Evolutionary conservation across 1,139 yeast genomes (phyloP).

Genomic region (Keqinozyma sinolaborantium): DNA sequence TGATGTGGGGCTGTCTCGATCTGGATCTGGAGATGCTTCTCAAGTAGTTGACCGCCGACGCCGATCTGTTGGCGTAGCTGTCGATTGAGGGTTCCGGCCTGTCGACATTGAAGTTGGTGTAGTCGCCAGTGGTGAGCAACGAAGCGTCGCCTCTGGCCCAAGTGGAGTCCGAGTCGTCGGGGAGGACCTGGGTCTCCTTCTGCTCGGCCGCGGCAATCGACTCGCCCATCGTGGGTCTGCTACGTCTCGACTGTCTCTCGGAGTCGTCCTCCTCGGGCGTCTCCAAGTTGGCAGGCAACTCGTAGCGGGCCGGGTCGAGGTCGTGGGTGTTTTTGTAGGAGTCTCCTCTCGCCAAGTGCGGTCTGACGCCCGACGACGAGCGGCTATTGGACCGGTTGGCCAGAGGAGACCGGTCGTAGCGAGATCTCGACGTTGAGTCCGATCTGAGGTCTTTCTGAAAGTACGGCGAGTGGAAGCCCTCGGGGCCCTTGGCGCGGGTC

Average conservation of each 20-base stretch:
- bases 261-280: constrained; percentile 19
- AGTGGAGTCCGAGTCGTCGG: constrained; percentile 9
- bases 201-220: constrained; percentile 46
- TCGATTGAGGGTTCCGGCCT: constrained; percentile 23
- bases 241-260: constrained; percentile 37
- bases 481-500: constrained; percentile 9
- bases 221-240: constrained; percentile 50
- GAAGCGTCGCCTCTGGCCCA: constrained; percentile 34
- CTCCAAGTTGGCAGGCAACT: constrained; percentile 40
- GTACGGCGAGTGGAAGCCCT: constrained; percentile 42
- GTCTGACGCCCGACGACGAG: constrained; percentile 33
- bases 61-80: constrained; percentile 27
- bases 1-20: constrained; percentile 44
- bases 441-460: constrained; percentile 39
- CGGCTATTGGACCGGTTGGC: constrained; percentile 21
- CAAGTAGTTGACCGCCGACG: constrained; percentile 46
- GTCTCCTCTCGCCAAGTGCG: constrained; percentile 67
- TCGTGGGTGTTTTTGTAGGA: constrained; percentile 50
- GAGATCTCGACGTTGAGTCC: constrained; percentile 19
- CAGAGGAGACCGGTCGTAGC: constrained; percentile 2
- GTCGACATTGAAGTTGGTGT: constrained; percentile 47
- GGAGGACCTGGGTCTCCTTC: constrained; percentile 10
- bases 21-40: constrained; percentile 63
- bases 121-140: constrained; percentile 47
- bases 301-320: constrained; percentile 40